A percentile compares a stretch with the other conserved stretches of the same genome.
Evolutionary conservation across 371 early-diverging fungal species (phyloP).

Genomic region (Thermomucor indicae-seudaticae): DNA sequence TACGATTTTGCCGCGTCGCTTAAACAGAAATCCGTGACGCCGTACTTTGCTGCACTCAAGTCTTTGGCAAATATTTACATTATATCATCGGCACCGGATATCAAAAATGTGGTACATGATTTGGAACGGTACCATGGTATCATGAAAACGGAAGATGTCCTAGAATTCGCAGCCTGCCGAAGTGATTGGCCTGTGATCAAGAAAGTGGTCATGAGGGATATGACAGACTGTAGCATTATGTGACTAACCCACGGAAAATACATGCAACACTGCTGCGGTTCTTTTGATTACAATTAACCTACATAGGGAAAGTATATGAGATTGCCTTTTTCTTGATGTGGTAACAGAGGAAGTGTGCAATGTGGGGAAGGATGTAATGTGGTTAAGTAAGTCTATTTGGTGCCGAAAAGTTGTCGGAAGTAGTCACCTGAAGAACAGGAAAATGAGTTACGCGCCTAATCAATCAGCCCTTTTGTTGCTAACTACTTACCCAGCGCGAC

Average conservation of each 20-base stretch:
- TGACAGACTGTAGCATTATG: slow-evolving; percentile 62
- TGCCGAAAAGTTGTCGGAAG: slow-evolving; percentile 7
- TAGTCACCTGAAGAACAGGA: slow-evolving; percentile 1
- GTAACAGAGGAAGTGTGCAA: neutral
- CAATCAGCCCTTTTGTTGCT: neutral
- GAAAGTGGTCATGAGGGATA: slow-evolving; percentile 77
- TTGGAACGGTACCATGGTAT: slow-evolving; percentile 79
- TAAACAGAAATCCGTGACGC: slow-evolving; percentile 65
- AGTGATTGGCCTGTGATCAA: slow-evolving; percentile 87
- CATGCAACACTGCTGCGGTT: too few relatives aligned
- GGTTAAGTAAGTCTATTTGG: slow-evolving; percentile 4
- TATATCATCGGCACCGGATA: slow-evolving; percentile 75
- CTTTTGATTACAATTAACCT: too few relatives aligned
- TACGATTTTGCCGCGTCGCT: slow-evolving; percentile 56
- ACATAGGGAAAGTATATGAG: too few relatives aligned
- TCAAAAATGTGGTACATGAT: slow-evolving; percentile 84
- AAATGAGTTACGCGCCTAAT: neutral
- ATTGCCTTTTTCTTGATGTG: too few relatives aligned
- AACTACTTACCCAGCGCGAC: slow-evolving; percentile 82
- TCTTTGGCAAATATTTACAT: slow-evolving; percentile 91
- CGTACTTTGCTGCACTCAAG: slow-evolving; percentile 85
- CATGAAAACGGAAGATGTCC: slow-evolving; percentile 85
- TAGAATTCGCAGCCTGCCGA: slow-evolving; percentile 85
- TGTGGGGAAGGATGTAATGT: neutral
- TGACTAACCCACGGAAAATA: slow-evolving; percentile 17